Percentiles rank a stretch among this genome's conserved stretches.
phyloP scores from a whole-genome alignment of 2,329 filamentous ascomycete genomes.

The Colletotrichum sp. region DNA sequence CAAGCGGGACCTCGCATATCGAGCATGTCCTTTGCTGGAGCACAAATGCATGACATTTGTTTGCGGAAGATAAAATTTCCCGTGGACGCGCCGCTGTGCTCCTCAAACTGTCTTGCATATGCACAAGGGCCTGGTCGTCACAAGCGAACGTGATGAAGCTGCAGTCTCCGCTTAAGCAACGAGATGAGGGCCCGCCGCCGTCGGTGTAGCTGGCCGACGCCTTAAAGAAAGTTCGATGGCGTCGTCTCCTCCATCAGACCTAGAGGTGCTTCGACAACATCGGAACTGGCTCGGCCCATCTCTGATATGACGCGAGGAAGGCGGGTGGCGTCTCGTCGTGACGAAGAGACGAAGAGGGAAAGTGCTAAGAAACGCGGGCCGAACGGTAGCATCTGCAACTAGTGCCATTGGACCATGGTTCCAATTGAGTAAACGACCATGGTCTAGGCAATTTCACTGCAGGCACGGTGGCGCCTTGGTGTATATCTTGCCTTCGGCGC shows the following conservation, averaged over 20 bases:
- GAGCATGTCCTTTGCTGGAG: background rate
- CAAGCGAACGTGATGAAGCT: conserved; percentile 9
- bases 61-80: background rate
- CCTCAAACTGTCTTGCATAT: background rate
- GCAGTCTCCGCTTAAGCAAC: background rate
- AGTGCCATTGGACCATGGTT: background rate
- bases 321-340: conserved; percentile 4
- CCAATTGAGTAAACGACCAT: background rate
- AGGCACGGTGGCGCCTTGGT: background rate
- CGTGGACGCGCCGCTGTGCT: background rate
- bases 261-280: background rate
- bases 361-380: background rate
- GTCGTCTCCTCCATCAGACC: background rate
- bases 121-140: background rate
- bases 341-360: background rate
- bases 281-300: background rate
- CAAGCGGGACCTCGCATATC: background rate
- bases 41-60: background rate
- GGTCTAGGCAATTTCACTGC: background rate
- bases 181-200: background rate
- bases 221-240: background rate
- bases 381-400: background rate
- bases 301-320: background rate
- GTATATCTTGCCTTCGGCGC: background rate
- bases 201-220: background rate